Conservation (phyloP, 108 stramenopile species). For the Skeletonema grethae region DNA sequence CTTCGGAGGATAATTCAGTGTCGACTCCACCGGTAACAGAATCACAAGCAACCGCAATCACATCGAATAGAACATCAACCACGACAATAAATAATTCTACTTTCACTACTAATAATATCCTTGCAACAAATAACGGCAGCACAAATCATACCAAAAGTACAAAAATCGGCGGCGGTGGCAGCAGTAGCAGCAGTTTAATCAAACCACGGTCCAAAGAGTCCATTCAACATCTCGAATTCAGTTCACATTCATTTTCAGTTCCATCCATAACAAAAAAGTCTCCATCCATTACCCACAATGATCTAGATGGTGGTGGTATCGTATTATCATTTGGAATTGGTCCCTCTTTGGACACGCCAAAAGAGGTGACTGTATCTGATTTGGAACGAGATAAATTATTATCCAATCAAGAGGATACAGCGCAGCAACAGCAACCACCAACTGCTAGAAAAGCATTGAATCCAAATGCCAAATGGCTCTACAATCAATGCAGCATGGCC, state of each 20-base stretch:
- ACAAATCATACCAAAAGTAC: background rate
- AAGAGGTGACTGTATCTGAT: background rate
- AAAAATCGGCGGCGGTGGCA: background rate
- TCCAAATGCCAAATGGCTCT: constrained; percentile 24
- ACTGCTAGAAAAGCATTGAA: background rate
- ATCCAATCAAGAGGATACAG: background rate
- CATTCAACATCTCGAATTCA: constrained; percentile 19
- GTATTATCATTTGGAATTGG: background rate
- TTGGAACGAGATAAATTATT: background rate
- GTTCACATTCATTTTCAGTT: constrained; percentile 34
- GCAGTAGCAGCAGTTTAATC: background rate
- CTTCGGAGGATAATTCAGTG: background rate
- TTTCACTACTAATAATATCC: background rate
- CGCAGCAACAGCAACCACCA: background rate
- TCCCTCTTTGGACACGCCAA: background rate
- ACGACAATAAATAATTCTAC: background rate
- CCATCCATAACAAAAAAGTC: constrained; percentile 15
- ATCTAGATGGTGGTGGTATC: background rate
- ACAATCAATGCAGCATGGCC: constrained; percentile 9
- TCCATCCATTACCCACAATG: background rate
- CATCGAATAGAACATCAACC: background rate
- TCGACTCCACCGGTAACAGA: background rate
- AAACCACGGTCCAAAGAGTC: constrained; percentile 25
- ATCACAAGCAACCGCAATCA: background rate
- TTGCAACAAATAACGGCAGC: background rate